A percentile compares a stretch with the other conserved stretches of the same genome.
Conservation (phyloP, 352 stramenopile genomes). For the Phytophthora pluvialis region DNA sequence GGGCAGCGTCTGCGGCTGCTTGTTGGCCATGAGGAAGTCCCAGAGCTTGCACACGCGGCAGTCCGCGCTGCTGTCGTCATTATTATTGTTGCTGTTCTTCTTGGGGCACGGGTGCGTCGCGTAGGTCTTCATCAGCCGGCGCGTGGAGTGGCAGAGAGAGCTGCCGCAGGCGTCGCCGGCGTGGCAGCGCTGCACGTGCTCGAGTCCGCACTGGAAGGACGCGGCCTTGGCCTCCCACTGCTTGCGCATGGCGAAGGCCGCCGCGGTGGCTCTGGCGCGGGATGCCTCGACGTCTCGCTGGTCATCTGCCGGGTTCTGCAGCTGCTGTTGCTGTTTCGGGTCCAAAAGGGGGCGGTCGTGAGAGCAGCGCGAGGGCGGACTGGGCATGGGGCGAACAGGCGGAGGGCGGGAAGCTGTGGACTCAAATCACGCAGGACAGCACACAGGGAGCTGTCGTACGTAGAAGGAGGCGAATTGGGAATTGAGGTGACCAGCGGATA, state of each 20-base stretch:
- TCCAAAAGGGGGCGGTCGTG: constrained; percentile 13
- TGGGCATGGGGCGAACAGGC: constrained; percentile 29
- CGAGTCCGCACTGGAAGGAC: constrained; percentile 70
- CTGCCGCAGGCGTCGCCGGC: constrained; percentile 62
- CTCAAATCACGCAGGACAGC: constrained; percentile 19
- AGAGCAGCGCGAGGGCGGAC: constrained; percentile 25
- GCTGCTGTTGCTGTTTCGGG: constrained; percentile 24
- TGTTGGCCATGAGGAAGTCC: constrained; percentile 54
- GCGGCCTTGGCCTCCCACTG: constrained; percentile 68
- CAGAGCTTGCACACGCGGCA: constrained; percentile 86
- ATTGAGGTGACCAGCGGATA: constrained; percentile 14
- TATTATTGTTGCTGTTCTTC: constrained; percentile 17
- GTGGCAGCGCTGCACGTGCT: constrained; percentile 65
- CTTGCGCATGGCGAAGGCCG: constrained; percentile 50
- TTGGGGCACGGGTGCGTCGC: constrained; percentile 63
- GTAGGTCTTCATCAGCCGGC: constrained; percentile 70
- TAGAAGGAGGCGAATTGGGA: constrained; percentile 29
- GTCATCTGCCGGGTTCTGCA: constrained; percentile 25
- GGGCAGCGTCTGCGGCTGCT: constrained; percentile 16
- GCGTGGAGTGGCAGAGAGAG: constrained; percentile 76
- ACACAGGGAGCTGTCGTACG: constrained; percentile 16
- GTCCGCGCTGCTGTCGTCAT: constrained; percentile 22
- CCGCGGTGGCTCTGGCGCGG: constrained; percentile 20
- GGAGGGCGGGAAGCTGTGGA: background rate
- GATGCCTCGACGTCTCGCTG: constrained; percentile 11